A percentile compares a stretch with the other conserved stretches of the same genome.
phyloP scores from a whole-genome alignment of 176 grass and related monocot species.

The Oryza coarctata region DNA sequence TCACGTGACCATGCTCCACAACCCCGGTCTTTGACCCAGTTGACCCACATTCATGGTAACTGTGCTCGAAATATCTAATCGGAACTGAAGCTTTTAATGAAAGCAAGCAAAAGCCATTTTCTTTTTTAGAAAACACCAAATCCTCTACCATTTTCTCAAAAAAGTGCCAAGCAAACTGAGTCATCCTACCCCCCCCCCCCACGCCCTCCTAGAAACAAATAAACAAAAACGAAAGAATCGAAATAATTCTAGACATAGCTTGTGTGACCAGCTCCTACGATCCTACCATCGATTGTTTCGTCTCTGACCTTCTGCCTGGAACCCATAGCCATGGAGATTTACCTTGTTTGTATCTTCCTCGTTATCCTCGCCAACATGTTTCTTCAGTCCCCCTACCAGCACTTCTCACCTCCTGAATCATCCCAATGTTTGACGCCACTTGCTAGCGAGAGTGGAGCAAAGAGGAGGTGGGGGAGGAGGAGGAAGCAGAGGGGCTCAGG shows the following conservation, averaged over 20 bases:
- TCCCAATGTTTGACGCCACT: background rate
- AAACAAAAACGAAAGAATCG: background rate
- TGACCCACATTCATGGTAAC: background rate
- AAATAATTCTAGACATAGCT: constrained; percentile 18
- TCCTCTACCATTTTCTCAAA: background rate
- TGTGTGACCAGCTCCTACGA: background rate
- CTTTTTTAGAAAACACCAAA: background rate
- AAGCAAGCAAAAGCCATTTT: background rate
- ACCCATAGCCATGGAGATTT: constrained; percentile 7
- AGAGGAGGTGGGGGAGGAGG: background rate
- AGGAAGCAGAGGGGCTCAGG: background rate
- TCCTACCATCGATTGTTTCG: background rate
- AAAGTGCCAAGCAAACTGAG: background rate
- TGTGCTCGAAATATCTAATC: background rate
- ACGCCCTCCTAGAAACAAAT: background rate
- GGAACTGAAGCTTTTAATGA: background rate
- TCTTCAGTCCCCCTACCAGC: background rate
- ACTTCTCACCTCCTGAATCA: constrained; percentile 1
- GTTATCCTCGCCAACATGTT: background rate
- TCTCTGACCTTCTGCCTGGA: background rate
- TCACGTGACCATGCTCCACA: background rate
- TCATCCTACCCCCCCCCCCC: background rate
- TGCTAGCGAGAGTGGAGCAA: constrained; percentile 11
- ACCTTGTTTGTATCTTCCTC: background rate
- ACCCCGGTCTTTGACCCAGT: background rate